These are phyloP conservation scores for Penicillium fimorum DNA, from an alignment of 495 filamentous ascomycete species.

Conservation along the genomic window DNA sequence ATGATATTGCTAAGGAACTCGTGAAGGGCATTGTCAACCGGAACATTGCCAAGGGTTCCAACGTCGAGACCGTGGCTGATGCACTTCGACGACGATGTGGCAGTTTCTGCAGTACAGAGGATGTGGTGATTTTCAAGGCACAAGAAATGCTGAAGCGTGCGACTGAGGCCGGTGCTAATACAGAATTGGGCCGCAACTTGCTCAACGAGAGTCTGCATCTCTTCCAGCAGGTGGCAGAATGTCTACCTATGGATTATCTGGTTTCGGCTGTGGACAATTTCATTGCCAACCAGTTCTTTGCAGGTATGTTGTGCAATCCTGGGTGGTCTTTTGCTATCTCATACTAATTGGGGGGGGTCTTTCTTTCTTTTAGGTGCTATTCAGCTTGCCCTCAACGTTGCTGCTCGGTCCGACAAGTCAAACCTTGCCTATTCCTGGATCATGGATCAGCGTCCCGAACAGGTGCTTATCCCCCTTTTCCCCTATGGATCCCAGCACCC, in stretches of 20 bases:
- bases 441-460: conserved; percentile 56
- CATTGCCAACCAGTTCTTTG: conserved; percentile 79
- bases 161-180: conserved; percentile 69
- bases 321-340: background rate
- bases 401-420: conserved; percentile 75
- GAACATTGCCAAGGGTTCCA: conserved; percentile 91
- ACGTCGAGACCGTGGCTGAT: conserved; percentile 95
- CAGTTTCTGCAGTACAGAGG: conserved; percentile 93
- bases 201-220: conserved; percentile 85
- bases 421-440: conserved; percentile 79
- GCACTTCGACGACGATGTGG: conserved; percentile 86
- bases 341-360: conserved; percentile 5
- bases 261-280: conserved; percentile 75
- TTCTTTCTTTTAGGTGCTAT: conserved; percentile 68
- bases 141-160: conserved; percentile 90
- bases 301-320: conserved; percentile 38
- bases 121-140: conserved; percentile 96
- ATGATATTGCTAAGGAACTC: conserved; percentile 90
- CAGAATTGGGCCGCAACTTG: conserved; percentile 73
- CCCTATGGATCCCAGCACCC: background rate
- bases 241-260: conserved; percentile 76
- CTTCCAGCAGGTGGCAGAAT: conserved; percentile 82
- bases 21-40: conserved; percentile 98
- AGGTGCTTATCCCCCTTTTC: conserved; percentile 34
- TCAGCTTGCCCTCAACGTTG: conserved; percentile 77